Base-by-base conservation (phyloP, 2,329 filamentous ascomycete species). In the Diaporthe velutina region DNA sequence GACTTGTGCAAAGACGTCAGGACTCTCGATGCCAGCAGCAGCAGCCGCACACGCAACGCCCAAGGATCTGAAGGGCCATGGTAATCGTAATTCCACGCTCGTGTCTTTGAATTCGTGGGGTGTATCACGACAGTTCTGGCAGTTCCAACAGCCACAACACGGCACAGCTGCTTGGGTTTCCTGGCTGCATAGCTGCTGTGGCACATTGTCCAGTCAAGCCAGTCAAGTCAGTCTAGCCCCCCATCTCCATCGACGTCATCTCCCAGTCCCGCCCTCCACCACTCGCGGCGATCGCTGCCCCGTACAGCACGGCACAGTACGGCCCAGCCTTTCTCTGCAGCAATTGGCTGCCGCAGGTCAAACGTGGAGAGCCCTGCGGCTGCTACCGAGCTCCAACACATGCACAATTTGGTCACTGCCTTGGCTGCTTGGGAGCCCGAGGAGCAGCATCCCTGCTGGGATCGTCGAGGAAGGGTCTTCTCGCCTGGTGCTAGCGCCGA, bases 361-460 rank as follows among this genome's bases (percentile, higher is more conserved):
- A 61, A 55, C 70, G 70, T 72, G 70, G 70, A 38, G 70, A 64
- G 57, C 48, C 57, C 57, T 64, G 70, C 70, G 57, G 70, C 70
- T 72, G 45, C 70, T 72, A 61, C 70, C 70, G 70, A 72, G 70
- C 70, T 72, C 54, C 48, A 72, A 48, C 70, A 35, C 15, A 60
- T 72, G 70, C 70, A 64, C 45, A 28, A 72, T 64, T 64, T 64
- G 57, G 33, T 64, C 57, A 64, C 57, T 54, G 35, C 45, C 70
- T 52, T 64, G 57, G 57, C 25, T 42, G 45, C 54, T 64, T 38
- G 33, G 28, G 33, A 15, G 48, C 25, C 45, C 38, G 42, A 52
- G 70, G 57, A 54, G 60, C 25, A 30, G 13, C 17, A 72, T 55
- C 70, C 70, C 42, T 72, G 70, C 22, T 54, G 48, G 1, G 45